Percentiles rank a stretch among this genome's conserved stretches.
Evolutionary conservation across 345 rosid species (phyloP).

Genomic region (Populus alba): DNA sequence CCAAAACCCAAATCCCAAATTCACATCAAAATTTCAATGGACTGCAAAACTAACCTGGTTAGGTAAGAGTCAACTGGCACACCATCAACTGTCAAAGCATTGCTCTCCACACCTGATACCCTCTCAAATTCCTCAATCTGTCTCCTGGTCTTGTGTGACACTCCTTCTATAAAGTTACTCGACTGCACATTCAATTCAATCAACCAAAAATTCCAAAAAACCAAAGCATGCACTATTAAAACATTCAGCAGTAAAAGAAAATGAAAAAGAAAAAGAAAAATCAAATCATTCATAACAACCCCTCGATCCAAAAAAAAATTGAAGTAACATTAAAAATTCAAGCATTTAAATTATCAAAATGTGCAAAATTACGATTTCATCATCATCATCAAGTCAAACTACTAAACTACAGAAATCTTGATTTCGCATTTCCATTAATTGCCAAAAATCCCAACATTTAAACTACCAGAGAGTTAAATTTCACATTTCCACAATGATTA

Average conservation of each 20-base stretch:
- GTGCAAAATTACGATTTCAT: not conserved
- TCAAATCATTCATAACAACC: not conserved
- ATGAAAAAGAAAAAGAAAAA: not conserved
- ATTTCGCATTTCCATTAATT: not conserved
- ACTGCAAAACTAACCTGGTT: slow-evolving; percentile 57
- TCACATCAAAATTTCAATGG: not conserved
- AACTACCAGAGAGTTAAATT: not conserved
- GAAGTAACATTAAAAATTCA: not conserved
- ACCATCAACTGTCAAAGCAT: slow-evolving; percentile 86
- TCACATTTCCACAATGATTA: not conserved
- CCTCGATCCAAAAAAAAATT: not conserved
- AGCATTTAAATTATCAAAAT: not conserved
- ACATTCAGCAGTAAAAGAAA: not conserved
- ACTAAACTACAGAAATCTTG: not conserved
- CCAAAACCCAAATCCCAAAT: not conserved
- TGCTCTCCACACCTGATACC: slow-evolving; percentile 77
- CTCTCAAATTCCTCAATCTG: slow-evolving; percentile 98
- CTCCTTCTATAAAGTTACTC: slow-evolving; percentile 85
- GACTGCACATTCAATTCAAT: slow-evolving; percentile 50
- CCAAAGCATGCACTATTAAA: not conserved
- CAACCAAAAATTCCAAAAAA: not conserved
- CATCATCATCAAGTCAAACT: not conserved
- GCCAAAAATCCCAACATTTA: not conserved
- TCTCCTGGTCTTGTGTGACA: slow-evolving; percentile 89
- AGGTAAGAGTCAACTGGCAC: slow-evolving; percentile 96